A percentile compares a stretch with the other conserved stretches of the same genome.
These are phyloP conservation scores for Fusarium heterosporum DNA, from an alignment of 2,329 filamentous ascomycete species.

Conservation along the genomic window DNA sequence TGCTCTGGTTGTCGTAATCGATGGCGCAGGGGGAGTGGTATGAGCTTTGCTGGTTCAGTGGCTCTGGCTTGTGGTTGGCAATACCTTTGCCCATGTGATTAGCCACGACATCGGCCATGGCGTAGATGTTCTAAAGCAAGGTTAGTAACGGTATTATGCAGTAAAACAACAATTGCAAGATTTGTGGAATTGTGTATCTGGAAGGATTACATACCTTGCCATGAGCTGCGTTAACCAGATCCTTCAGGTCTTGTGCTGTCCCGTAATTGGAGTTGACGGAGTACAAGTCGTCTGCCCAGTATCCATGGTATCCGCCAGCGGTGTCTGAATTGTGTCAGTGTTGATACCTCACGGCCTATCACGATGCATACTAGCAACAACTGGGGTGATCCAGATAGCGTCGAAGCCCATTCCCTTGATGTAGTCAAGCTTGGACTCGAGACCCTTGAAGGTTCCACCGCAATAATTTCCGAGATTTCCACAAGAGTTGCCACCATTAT, in stretches of 20 bases:
- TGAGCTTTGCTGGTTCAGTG: constrained; percentile 58
- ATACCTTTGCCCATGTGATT: constrained; percentile 69
- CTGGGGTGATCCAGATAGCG: constrained; percentile 69
- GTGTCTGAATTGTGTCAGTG: constrained; percentile 9
- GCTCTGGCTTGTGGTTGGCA: constrained; percentile 54
- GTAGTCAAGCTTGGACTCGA: constrained; percentile 70
- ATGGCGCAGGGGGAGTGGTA: constrained; percentile 26
- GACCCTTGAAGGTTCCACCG: constrained; percentile 69
- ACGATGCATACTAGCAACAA: constrained; percentile 57
- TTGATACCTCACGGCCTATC: fast-evolving
- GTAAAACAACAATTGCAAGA: not conserved
- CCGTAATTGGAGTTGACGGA: constrained; percentile 33
- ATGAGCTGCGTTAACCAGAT: constrained; percentile 29
- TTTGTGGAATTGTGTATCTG: fast-evolving
- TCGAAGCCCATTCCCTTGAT: constrained; percentile 71
- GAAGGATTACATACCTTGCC: constrained; percentile 11
- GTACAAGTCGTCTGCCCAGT: constrained; percentile 36
- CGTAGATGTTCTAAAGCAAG: constrained; percentile 53
- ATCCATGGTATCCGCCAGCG: constrained; percentile 34
- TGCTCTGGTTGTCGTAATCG: constrained; percentile 32
- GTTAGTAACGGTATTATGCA: not conserved
- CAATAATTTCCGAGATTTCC: constrained; percentile 63
- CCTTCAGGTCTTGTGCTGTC: constrained; percentile 24
- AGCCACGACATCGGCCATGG: constrained; percentile 72
- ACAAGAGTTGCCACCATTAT: constrained; percentile 59